Evolutionary conservation across 1,284 basidiomycete genomes (phyloP), one percentile per base, ranked within the genome.

Genomic region (Stygiomarasmius scandens): DNA sequence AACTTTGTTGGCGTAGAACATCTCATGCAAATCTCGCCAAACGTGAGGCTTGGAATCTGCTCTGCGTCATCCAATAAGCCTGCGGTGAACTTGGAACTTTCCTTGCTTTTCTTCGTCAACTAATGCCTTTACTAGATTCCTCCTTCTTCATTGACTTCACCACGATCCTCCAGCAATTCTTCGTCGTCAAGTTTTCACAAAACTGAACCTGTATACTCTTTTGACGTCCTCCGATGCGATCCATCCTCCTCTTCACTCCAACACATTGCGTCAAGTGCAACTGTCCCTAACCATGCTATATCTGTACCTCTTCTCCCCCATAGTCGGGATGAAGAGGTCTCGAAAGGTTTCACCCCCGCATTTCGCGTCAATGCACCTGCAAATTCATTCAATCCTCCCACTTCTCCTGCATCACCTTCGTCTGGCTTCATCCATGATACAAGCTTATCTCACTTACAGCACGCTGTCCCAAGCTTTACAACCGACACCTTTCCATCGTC

Each of bases 181-280:
- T 34, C 8, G n/a, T n/a, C n/a, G n/a, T n/a, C n/a, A n/a, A n/a
- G n/a, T n/a, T n/a, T n/a, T n/a, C n/a, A n/a, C n/a, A 34, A 34
- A 19, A 41, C 38, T 9, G 38, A 32, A 32, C 12, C 29, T 29
- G 48, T 54, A 20, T 70, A 65, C 56, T 71, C 72, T 9, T 80
- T 79, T 66, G 74, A 74, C 60, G 75, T 80, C n/a, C 68, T 77
- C 29, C 71, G 74, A 27, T 74, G 77, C 2, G 74, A 77, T 62
- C 78, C 77, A 29, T 50, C 72, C 50, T 71, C 69, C 1, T 65
- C 74, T 3, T 78, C 78, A 6, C 72, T 80, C n/a, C 69, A 78
- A 54, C 78, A 78, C 54, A 71, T 80, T 52, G 69, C 74, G 6
- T 76, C 78, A 27, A 77, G 76, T 62, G 72, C 70, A 9, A 24